These are phyloP conservation scores for Lachnellula arida DNA, from an alignment of 2,329 filamentous ascomycete species.

Conservation along the genomic window DNA sequence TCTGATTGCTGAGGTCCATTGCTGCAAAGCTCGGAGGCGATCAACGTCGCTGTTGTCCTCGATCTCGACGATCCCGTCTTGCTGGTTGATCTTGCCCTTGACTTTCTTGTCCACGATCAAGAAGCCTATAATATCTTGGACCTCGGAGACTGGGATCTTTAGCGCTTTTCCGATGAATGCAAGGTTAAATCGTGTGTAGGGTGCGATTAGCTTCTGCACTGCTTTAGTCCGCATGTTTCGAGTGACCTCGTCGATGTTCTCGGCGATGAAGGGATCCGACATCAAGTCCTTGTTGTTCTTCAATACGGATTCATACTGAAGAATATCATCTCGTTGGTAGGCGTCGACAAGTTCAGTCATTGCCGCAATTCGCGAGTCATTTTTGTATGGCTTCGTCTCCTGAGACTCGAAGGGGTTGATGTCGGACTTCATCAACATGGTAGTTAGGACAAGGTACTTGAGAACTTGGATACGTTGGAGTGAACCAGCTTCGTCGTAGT, in stretches of 20 bases:
- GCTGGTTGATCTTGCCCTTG: conserved; percentile 83
- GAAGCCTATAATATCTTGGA: conserved; percentile 93
- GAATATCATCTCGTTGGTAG: conserved; percentile 92
- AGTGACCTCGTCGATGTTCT: conserved; percentile 98
- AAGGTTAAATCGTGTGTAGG: conserved; percentile 88
- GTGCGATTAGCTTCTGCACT: conserved; percentile 85
- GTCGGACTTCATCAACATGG: conserved; percentile 96
- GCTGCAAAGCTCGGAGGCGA: conserved; percentile 66
- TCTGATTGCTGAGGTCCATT: conserved; percentile 67
- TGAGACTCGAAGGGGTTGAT: conserved; percentile 99
- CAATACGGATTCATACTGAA: conserved; percentile 82
- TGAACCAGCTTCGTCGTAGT: conserved; percentile 97
- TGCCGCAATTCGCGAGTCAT: conserved; percentile 87
- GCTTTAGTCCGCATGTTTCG: conserved; percentile 98
- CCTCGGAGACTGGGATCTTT: conserved; percentile 78
- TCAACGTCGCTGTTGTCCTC: conserved; percentile 68
- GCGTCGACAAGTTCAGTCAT: conserved; percentile 98
- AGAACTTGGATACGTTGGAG: conserved; percentile 94
- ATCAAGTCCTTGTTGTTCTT: conserved; percentile 85
- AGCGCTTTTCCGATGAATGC: conserved; percentile 84
- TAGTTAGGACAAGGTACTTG: conserved; percentile 93
- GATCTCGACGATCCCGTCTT: conserved; percentile 77
- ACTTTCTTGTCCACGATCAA: conserved; percentile 89
- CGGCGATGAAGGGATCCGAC: conserved; percentile 90
- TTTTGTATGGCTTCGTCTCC: conserved; percentile 97